phyloP scores from a whole-genome alignment of 2,329 filamentous ascomycete species.

The Paracorniculantispora psalliotae region DNA sequence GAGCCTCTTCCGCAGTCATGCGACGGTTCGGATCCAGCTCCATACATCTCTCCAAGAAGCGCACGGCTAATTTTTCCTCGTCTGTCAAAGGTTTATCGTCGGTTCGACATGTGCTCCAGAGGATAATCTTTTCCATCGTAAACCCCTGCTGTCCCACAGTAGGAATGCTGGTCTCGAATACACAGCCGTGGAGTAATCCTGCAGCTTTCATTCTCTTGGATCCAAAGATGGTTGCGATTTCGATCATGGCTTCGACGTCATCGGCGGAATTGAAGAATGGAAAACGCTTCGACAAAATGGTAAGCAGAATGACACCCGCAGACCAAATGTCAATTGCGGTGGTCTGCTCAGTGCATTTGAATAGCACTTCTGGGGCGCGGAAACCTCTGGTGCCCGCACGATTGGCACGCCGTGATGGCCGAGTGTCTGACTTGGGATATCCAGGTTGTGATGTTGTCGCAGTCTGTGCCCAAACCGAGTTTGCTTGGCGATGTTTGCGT shows the following conservation, averaged over 20 bases:
- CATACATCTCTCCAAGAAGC: conserved; percentile 67
- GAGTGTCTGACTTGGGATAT: conserved; percentile 85
- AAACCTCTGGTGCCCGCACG: conserved; percentile 93
- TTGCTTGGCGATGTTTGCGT: conserved; percentile 55
- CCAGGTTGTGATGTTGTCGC: conserved; percentile 51
- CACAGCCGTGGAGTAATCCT: conserved; percentile 79
- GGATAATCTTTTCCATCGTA: conserved; percentile 83
- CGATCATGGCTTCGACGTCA: conserved; percentile 94
- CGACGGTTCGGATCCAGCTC: conserved; percentile 70
- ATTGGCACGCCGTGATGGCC: conserved; percentile 85
- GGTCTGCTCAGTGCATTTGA: conserved; percentile 94
- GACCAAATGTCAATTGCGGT: conserved; percentile 97
- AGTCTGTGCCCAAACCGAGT: conserved; percentile 52
- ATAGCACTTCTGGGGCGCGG: conserved; percentile 89
- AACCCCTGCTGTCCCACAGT: conserved; percentile 84
- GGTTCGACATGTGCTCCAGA: conserved; percentile 85
- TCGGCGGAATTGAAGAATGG: conserved; percentile 99
- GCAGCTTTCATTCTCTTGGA: conserved; percentile 75
- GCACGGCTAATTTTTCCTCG: conserved; percentile 68
- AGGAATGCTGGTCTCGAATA: conserved; percentile 89
- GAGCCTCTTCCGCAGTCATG: conserved; percentile 69
- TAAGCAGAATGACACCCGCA: conserved; percentile 93
- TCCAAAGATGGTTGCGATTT: conserved; percentile 94
- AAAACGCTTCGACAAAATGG: conserved; percentile 84
- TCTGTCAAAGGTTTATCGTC: conserved; percentile 51